Evolutionary conservation across 2,329 filamentous ascomycete species (phyloP), one percentile per base, ranked within the genome.

Genomic region (Hymenoscyphus fructigenus): DNA sequence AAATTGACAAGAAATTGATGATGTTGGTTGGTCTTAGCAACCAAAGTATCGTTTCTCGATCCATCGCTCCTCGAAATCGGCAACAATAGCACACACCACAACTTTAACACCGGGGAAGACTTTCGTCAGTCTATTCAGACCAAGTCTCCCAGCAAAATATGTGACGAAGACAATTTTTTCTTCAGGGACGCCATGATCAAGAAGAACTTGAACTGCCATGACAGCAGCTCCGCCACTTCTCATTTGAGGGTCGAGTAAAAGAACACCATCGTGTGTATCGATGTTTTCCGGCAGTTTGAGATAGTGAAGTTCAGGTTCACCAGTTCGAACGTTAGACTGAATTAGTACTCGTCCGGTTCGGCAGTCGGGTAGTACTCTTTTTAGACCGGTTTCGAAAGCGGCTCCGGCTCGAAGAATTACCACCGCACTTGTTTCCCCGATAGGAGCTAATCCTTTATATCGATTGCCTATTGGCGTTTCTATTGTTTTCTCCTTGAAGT

Each of bases 151-250:
- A 3, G 93, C 94, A 69, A 92, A 90, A 75, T 96, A 97, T 3
- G 94, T 97, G 47, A 96, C 93, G 76, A 98, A 89, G 38, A 97
- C 91, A 69, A 99, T 97, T 69, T 84, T 89, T 57, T 92, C 86
- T 75, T 95, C 89, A 5, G 86, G 80, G 6, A 98, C 93, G 12
- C 95, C 95, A 74, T 98, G 93, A 76, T 99, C 95, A 17, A 97
- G 88, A 61, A 99, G 81, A n/a, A 98, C 92, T 74, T 95, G 91
- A 53, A 98, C 93, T 0, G 95, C 93, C 95, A 99, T 99, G 65
- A 99, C 80, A 0, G 86, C 87, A 17, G 87, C 85, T 41, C 93
- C 94, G 55, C 95, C 95, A 67, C 90, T 93, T 29, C 92, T 92
- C 91, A 98, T 97, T 76, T 99, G 95, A 15, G 93, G 89, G 77